phyloP scores from a whole-genome alignment of 2,329 filamentous ascomycete genomes.

The Cladophialophora carrionii region DNA sequence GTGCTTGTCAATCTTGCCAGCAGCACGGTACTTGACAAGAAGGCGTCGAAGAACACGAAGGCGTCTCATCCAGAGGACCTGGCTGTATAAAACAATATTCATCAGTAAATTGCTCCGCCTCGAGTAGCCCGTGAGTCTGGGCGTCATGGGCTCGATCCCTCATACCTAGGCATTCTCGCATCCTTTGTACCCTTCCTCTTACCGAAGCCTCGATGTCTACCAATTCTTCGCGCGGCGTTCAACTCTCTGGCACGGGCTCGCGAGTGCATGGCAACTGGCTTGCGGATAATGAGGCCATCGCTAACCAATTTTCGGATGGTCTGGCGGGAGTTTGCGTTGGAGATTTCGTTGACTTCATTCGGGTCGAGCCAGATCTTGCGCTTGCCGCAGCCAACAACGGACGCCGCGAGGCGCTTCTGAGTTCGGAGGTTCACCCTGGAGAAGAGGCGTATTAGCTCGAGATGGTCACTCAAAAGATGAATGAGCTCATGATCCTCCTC shows the following conservation, averaged over 20 bases:
- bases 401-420: conserved; percentile 99
- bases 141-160: conserved; percentile 36
- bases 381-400: conserved; percentile 98
- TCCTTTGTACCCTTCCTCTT: conserved; percentile 99
- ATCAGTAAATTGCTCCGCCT: conserved; percentile 9
- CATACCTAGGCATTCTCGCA: conserved; percentile 97
- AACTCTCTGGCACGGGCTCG: conserved; percentile 93
- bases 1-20: conserved; percentile 99
- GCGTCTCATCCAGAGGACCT: conserved; percentile 99
- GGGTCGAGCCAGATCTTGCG: conserved; percentile 99
- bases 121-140: not conserved
- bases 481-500: not conserved
- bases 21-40: conserved; percentile 99
- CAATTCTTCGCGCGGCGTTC: conserved; percentile 90
- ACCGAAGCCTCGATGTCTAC: conserved; percentile 98
- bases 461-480: not conserved
- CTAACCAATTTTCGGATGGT: conserved; percentile 99
- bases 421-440: conserved; percentile 90
- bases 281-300: conserved; percentile 99
- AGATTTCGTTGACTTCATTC: conserved; percentile 98
- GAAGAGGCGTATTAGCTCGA: conserved; percentile 10
- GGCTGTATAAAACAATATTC: conserved; percentile 57
- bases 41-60: conserved; percentile 98
- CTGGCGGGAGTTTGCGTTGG: conserved; percentile 99
- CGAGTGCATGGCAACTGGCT: conserved; percentile 99